Evolutionary conservation across 1,284 basidiomycete genomes (phyloP), one percentile per base, ranked within the genome.

Genomic region (Ustilago curta): DNA sequence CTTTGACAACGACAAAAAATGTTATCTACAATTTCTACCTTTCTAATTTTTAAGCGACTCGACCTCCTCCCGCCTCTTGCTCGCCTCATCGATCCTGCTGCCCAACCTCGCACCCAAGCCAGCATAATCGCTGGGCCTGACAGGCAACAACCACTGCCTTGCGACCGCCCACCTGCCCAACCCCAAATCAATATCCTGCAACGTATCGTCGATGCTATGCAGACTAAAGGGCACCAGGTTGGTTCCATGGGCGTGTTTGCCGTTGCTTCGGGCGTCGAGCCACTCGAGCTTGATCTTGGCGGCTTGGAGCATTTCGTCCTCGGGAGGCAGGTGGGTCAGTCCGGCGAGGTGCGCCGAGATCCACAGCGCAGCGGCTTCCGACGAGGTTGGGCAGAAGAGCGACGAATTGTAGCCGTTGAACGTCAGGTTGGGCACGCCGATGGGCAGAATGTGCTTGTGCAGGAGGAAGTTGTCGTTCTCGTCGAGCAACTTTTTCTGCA

Each of bases 171-270:
- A 57, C 9, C 25, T 53, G 7, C 70, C 43, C 16, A 81, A 49
- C n/a, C 49, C 32, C 19, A 81, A 49, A n/a, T 61, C 57, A 18
- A 77, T 60, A 37, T 81, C 79, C 3, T 52, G 35, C 18, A 81
- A 44, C 29, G 72, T 77, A 31, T 81, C 79, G 55, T 81, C 79
- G 43, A 81, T 81, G 21, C 66, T 62, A 40, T 80, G 79, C 45
- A 81, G 49, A 29, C 76, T 78, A 54, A 81, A 81, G 8, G 79
- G 79, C 2, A 80, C 79, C 9, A 80, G 51, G 47, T 81, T 81
- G 23, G 78, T 80, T 4, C 73, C 73, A 43, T 71, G 62, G 7
- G 69, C 61, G 37, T 80, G 78, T 48, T 81, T 80, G 19, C 79
- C 79, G 48, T 71, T 66, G 25, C 50, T 67, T 18, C 79, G 61